A percentile compares a stretch with the other conserved stretches of the same genome.
phyloP scores from a whole-genome alignment of 2,329 filamentous ascomycete species.

The Alternaria sp. region DNA sequence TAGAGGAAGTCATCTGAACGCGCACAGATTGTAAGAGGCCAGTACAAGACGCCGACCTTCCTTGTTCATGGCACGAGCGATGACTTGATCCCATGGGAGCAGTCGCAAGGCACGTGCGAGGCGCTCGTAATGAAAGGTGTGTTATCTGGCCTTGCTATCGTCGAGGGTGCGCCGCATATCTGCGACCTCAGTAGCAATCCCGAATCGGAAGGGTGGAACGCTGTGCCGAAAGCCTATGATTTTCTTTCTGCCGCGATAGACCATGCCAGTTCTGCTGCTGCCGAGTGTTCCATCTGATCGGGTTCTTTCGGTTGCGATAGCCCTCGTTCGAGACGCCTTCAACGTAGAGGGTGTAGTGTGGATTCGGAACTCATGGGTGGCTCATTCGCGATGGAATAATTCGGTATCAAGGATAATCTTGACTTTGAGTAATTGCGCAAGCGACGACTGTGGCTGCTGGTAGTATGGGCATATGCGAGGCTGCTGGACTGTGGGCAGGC shows the following conservation, averaged over 20 bases:
- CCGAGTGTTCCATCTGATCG: not conserved
- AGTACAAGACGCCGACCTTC: not conserved
- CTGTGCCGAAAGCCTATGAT: not conserved
- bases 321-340: not conserved
- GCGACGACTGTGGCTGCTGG: not conserved
- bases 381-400: not conserved
- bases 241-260: not conserved
- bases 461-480: not conserved
- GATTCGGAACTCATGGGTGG: not conserved
- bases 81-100: not conserved
- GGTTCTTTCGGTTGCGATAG: not conserved
- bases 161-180: not conserved
- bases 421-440: not conserved
- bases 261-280: not conserved
- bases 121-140: not conserved
- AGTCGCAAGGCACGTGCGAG: not conserved
- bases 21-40: not conserved
- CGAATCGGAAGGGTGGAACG: not conserved
- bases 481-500: not conserved
- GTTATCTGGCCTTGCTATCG: not conserved
- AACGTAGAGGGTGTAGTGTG: not conserved
- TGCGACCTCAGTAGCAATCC: not conserved
- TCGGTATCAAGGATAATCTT: not conserved
- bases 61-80: not conserved
- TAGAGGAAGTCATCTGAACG: not conserved